Percentiles rank a stretch among this genome's conserved stretches.
These are phyloP conservation scores for Aspergillus bridgeri DNA, from an alignment of 495 filamentous ascomycete species.

Conservation along the genomic window DNA sequence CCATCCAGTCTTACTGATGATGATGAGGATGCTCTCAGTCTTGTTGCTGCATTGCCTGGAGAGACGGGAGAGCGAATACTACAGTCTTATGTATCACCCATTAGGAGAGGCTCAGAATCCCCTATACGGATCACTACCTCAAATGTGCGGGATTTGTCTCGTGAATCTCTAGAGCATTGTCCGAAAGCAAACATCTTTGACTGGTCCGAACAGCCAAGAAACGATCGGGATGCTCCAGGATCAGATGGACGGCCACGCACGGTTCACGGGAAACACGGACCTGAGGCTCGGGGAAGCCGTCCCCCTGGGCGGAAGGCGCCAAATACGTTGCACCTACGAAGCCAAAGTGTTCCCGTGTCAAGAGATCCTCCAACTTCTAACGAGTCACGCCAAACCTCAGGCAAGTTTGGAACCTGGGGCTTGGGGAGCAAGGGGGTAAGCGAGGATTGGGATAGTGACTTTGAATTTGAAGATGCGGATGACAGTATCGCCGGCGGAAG, in stretches of 20 bases:
- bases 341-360: constrained; percentile 91
- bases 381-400: constrained; percentile 57
- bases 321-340: constrained; percentile 76
- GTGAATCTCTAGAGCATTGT: constrained; percentile 16
- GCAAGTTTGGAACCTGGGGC: constrained; percentile 88
- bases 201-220: constrained; percentile 71
- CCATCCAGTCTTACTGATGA: constrained; percentile 28
- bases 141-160: constrained; percentile 6
- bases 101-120: neutral
- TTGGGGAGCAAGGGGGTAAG: constrained; percentile 76
- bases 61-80: constrained; percentile 12
- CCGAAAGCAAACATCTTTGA: constrained; percentile 65
- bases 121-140: constrained; percentile 6
- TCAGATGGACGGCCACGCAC: constrained; percentile 73
- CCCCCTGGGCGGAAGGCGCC: constrained; percentile 70
- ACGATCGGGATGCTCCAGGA: constrained; percentile 48
- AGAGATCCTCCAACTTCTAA: constrained; percentile 53
- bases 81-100: neutral
- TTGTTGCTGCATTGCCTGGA: constrained; percentile 33
- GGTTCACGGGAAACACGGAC: constrained; percentile 84
- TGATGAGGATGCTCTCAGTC: constrained; percentile 29
- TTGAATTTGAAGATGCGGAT: constrained; percentile 64
- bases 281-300: constrained; percentile 68
- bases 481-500: constrained; percentile 27
- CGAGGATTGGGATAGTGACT: constrained; percentile 84